phyloP scores from a whole-genome alignment of 768 basidiomycete genomes.

The Hypholoma sublateritium region DNA sequence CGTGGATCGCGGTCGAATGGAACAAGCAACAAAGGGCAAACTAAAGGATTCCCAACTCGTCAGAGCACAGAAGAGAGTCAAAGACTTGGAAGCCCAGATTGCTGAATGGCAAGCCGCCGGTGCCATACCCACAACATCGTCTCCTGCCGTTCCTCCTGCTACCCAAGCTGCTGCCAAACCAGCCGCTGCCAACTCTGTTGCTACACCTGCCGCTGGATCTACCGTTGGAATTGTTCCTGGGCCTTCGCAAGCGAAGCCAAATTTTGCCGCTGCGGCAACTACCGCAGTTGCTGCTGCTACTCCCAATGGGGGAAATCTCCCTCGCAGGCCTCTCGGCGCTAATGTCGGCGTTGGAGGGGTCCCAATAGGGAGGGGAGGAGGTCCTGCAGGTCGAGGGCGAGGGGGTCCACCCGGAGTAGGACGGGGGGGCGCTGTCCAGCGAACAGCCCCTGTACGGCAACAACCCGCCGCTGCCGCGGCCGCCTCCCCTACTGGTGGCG shows the following conservation, averaged over 20 bases:
- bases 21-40: conserved; percentile 58
- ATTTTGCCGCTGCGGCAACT: conserved; percentile 11
- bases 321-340: conserved; percentile 30
- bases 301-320: conserved; percentile 18
- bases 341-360: conserved; percentile 22
- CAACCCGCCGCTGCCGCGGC: conserved; percentile 23
- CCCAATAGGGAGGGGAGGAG: conserved; percentile 12
- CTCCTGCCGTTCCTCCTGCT: conserved; percentile 25
- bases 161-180: conserved; percentile 14
- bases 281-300: conserved; percentile 10
- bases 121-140: conserved; percentile 36
- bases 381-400: conserved; percentile 22
- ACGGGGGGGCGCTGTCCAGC: conserved; percentile 28
- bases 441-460: conserved; percentile 27
- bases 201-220: conserved; percentile 21
- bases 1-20: conserved; percentile 68
- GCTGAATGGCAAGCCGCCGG: conserved; percentile 55
- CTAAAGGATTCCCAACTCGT: conserved; percentile 74
- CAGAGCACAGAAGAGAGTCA: conserved; percentile 57
- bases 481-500: conserved; percentile 35
- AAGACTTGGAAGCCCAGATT: conserved; percentile 68
- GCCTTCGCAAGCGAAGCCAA: conserved; percentile 14
- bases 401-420: conserved; percentile 34
- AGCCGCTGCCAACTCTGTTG: conserved; percentile 17
- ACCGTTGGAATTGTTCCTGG: conserved; percentile 12